Conservation (phyloP, 306 rosid species). For the Cucumis melo region DNA sequence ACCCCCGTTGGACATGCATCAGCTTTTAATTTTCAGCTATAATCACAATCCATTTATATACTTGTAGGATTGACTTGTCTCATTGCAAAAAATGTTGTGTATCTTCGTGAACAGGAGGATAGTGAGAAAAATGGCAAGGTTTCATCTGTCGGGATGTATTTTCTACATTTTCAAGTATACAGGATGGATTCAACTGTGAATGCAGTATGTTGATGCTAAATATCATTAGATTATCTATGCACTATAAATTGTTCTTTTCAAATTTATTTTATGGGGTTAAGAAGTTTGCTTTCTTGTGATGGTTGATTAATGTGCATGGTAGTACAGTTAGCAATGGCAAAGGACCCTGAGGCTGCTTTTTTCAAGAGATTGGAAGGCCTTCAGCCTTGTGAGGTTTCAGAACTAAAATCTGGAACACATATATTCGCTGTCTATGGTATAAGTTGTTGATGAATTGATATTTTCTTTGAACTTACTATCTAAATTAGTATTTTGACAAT, state of each 20-base stretch:
- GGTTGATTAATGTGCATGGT: neutral
- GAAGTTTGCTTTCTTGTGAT: neutral
- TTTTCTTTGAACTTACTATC: conserved; percentile 5
- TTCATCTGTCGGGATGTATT: conserved; percentile 96
- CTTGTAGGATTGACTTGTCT: neutral
- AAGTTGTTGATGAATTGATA: conserved; percentile 15
- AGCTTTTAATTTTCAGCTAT: neutral
- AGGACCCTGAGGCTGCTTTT: conserved; percentile 95
- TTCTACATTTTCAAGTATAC: conserved; percentile 96
- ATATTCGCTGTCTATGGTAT: conserved; percentile 95
- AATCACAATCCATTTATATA: neutral
- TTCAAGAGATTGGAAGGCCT: conserved; percentile 99
- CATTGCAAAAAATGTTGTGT: neutral
- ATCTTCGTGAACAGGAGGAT: conserved; percentile 61
- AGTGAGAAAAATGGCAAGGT: conserved; percentile 87
- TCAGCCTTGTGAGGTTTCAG: conserved; percentile 96
- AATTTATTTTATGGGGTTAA: neutral
- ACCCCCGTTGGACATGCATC: neutral
- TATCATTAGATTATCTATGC: neutral
- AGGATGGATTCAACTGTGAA: conserved; percentile 97
- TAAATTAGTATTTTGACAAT: neutral
- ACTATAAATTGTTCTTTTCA: neutral
- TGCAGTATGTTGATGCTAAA: conserved; percentile 21
- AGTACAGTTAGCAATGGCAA: conserved; percentile 88
- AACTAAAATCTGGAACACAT: conserved; percentile 91